These are phyloP conservation scores for Echinochloa phyllopogon DNA, from an alignment of 176 grass and related monocot species.

Conservation along the genomic window DNA sequence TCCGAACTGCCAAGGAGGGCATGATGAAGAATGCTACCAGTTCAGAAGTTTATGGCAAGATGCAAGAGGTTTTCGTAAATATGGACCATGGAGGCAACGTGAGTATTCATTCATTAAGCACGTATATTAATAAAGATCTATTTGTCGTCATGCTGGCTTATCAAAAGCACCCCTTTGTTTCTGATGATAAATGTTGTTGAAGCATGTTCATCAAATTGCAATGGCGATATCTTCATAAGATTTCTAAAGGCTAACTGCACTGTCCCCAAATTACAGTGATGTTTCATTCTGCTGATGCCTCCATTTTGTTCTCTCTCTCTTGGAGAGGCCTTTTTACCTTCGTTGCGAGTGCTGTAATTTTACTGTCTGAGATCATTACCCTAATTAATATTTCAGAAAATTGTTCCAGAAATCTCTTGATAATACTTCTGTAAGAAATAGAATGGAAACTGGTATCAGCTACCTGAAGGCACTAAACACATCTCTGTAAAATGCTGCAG, in stretches of 20 bases:
- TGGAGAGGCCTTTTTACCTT: not conserved
- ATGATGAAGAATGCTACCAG: constrained; percentile 68
- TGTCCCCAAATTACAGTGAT: not conserved
- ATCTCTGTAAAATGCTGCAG: constrained; percentile 47
- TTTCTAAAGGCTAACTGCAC: not conserved
- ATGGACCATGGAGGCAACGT: constrained; percentile 64
- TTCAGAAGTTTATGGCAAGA: constrained; percentile 81
- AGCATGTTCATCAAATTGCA: not conserved
- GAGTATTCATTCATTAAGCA: constrained; percentile 30
- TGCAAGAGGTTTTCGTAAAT: constrained; percentile 77
- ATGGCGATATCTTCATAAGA: not conserved
- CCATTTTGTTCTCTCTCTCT: not conserved
- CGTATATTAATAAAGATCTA: not conserved
- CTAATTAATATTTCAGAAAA: not conserved
- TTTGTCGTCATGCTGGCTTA: not conserved
- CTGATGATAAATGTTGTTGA: not conserved
- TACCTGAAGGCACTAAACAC: constrained; percentile 15
- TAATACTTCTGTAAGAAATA: constrained; percentile 2
- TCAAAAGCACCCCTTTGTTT: not conserved
- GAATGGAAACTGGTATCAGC: not conserved
- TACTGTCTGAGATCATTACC: not conserved
- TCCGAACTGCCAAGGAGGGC: constrained; percentile 73
- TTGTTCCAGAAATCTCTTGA: not conserved
- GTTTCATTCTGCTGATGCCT: constrained; percentile 19
- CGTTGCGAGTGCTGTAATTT: not conserved